Evolutionary conservation across 768 basidiomycete species (phyloP).

Genomic region (Tylopilus felleus): DNA sequence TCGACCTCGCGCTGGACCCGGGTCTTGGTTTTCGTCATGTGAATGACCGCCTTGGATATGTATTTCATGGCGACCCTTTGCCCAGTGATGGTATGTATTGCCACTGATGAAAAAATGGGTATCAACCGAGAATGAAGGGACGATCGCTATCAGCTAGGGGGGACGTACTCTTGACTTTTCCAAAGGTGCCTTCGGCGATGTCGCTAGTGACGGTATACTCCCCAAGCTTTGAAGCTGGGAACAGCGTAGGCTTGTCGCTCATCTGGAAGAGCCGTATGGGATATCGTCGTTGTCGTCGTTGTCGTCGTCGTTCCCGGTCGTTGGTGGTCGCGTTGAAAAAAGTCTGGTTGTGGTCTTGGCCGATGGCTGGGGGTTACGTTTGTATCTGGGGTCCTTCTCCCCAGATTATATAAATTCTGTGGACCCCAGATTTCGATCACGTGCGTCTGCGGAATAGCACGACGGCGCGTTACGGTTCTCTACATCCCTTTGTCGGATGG

Average conservation of each 20-base stretch:
- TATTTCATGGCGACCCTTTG: conserved; percentile 98
- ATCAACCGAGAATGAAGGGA: conserved; percentile 12
- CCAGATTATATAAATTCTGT: conserved; percentile 17
- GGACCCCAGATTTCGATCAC: conserved; percentile 17
- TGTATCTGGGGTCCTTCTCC: conserved; percentile 16
- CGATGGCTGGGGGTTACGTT: conserved; percentile 24
- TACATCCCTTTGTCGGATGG: background rate
- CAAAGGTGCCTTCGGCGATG: conserved; percentile 96
- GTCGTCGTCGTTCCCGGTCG: background rate
- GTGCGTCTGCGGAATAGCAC: background rate
- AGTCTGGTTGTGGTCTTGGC: conserved; percentile 19
- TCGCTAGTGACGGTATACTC: conserved; percentile 87
- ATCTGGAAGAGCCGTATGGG: conserved; percentile 20
- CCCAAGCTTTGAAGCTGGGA: conserved; percentile 73
- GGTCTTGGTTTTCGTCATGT: conserved; percentile 86
- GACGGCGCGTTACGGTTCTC: background rate
- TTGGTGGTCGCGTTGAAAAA: conserved; percentile 24
- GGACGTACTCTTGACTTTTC: conserved; percentile 94
- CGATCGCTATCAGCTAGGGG: conserved; percentile 12
- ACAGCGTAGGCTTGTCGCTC: conserved; percentile 30
- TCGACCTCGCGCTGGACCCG: conserved; percentile 94
- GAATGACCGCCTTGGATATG: conserved; percentile 91
- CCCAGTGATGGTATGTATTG: conserved; percentile 89
- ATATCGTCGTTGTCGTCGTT: conserved; percentile 9
- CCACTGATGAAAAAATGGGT: conserved; percentile 54